Conservation (phyloP, 306 rosid genomes). For the Myrica gale region DNA sequence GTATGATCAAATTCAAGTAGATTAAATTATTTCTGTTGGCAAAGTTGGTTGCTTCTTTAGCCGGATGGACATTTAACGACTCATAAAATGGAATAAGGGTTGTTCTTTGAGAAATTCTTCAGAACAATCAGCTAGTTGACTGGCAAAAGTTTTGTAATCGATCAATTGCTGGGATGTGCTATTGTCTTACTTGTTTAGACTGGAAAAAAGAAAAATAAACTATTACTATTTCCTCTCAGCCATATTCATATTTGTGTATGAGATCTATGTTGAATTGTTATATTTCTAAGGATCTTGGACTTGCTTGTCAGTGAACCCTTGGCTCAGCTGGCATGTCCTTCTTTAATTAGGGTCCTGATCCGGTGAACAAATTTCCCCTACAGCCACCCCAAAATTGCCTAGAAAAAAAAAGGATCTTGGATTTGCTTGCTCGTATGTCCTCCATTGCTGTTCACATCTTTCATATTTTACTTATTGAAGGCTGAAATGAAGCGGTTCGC, state of each 20-base stretch:
- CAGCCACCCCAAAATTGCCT: no score
- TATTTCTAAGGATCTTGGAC: not conserved
- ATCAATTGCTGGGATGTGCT: not conserved
- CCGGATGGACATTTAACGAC: conserved; percentile 3
- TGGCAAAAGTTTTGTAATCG: not conserved
- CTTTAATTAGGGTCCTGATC: no score
- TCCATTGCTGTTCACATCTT: not conserved
- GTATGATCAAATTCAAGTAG: not conserved
- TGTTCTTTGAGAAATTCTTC: not conserved
- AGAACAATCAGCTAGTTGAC: not conserved
- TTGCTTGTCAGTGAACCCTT: not conserved
- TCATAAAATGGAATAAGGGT: not conserved
- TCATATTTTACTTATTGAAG: conserved; percentile 39
- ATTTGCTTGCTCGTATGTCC: not conserved
- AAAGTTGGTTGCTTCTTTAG: not conserved
- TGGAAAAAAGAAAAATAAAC: not conserved
- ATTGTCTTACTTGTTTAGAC: not conserved
- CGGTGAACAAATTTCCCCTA: no score
- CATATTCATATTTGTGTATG: not conserved
- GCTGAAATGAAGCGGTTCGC: conserved; percentile 87
- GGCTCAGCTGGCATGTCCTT: no score
- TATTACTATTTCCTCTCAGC: not conserved
- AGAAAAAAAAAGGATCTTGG: not conserved
- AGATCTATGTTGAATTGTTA: not conserved
- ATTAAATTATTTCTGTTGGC: not conserved